Base-by-base conservation (phyloP, 2,329 filamentous ascomycete species). In the Bipolaris victoriae region DNA sequence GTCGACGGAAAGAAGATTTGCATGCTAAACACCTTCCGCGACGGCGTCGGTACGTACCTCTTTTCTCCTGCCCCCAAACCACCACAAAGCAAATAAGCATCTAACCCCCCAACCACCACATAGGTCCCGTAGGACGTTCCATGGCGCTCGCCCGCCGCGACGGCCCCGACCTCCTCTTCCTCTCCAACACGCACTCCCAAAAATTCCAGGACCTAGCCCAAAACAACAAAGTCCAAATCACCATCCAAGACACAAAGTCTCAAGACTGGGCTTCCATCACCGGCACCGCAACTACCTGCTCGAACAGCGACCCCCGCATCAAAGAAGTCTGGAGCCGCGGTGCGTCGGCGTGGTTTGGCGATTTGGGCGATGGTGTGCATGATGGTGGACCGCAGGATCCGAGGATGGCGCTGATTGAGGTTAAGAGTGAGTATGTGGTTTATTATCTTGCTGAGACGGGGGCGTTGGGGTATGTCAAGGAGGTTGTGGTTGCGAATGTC, bases 111-210 rank as follows among this genome's bases (percentile, higher is more conserved):
- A 16, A 16, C 16, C 16, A 29, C 3, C 26, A 26, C 7, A 4
- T 35, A 74, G 72, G 73, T 52, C 78, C 78, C 15, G 77, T 80
- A 33, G 76, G 76, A 36, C 79, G 81, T 58, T 78, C 78, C 53
- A 83, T 83, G 81, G 80, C 77, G 44, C 67, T 82, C 24, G 78
- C 79, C 51, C 79, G 91, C 88, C 75, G 91, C 50, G 63, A 65
- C 48, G 81, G 81, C 10, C 81, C 81, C 6, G 80, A 83, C 68
- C 80, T 83, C 67, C 76, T 82, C 62, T 83, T 81, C 74, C 76
- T 83, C 45, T 70, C 79, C 67, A 83, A 83, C 73, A 69, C 64
- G 24, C 73, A 82, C 72, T 78, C 76, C 44, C 63, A 75, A 49
- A 83, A 83, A 48, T 81, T 83, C 68, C 63, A 71, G 46, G 81